Percentiles rank a stretch among this genome's conserved stretches.
These are phyloP conservation scores for Microstroma glucosiphilum DNA, from an alignment of 1,284 basidiomycete genomes.

Conservation along the genomic window DNA sequence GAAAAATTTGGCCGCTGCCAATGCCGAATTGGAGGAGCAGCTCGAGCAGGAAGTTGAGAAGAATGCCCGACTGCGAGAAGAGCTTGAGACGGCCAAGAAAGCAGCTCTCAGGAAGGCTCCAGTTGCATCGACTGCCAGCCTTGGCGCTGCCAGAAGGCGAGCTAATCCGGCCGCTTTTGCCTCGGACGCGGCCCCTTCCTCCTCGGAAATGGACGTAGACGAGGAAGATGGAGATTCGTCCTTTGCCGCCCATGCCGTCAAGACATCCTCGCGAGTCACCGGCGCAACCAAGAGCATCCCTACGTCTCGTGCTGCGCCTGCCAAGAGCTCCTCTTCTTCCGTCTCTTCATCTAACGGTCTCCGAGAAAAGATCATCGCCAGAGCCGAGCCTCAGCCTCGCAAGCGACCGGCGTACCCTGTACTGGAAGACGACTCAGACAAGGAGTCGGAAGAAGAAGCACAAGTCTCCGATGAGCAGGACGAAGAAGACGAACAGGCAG, in stretches of 20 bases:
- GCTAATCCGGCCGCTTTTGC: too few relatives aligned
- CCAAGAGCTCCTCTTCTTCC: neutral
- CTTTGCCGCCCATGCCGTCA: neutral
- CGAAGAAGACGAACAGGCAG: neutral
- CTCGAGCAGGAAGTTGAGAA: neutral
- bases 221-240: too few relatives aligned
- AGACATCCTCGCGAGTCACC: neutral
- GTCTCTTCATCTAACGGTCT: neutral
- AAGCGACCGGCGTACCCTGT: neutral
- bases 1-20: neutral
- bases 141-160: too few relatives aligned
- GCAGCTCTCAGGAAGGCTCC: neutral
- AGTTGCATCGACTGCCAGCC: neutral
- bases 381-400: neutral
- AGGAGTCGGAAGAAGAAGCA: too few relatives aligned
- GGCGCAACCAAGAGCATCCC: neutral
- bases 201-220: too few relatives aligned
- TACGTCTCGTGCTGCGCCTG: neutral
- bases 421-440: constrained; percentile 2
- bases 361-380: neutral
- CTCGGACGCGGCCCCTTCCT: too few relatives aligned
- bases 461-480: neutral
- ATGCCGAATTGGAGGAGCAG: neutral
- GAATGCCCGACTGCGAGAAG: neutral
- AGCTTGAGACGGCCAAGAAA: neutral